Conservation (phyloP, 2,329 filamentous ascomycete species). For the Colletotrichum viniferum region DNA sequence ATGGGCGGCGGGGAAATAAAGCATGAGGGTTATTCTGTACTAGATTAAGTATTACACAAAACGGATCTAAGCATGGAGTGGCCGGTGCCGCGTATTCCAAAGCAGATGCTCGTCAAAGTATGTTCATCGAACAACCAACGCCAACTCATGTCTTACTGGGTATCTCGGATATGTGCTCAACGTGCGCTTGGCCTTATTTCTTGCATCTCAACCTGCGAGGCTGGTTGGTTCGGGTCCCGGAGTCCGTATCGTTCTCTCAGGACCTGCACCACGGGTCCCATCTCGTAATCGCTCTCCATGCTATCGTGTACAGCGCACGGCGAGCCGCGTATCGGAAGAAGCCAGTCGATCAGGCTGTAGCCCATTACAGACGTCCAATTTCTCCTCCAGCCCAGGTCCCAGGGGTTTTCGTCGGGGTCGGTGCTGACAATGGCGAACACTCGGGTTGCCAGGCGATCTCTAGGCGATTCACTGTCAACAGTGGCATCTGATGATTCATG, state of each 20-base stretch:
- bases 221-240: conserved; percentile 23
- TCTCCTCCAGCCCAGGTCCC: conserved; percentile 71
- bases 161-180: neutral
- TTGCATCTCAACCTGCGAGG: conserved; percentile 33
- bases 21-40: neutral
- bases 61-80: neutral
- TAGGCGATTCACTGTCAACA: neutral
- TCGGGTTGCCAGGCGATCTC: conserved; percentile 55
- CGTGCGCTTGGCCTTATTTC: conserved; percentile 7
- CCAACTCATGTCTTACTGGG: neutral
- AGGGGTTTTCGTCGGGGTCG: conserved; percentile 79
- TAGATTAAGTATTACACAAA: neutral
- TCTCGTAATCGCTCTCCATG: conserved; percentile 68
- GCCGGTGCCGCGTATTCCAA: neutral
- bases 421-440: conserved; percentile 83
- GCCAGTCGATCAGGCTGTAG: conserved; percentile 72
- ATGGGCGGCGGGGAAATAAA: neutral
- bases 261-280: conserved; percentile 65
- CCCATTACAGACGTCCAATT: conserved; percentile 89
- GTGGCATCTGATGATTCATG: neutral
- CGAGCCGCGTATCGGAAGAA: conserved; percentile 76
- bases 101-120: neutral
- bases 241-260: conserved; percentile 53
- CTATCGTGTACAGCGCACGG: conserved; percentile 75
- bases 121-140: neutral